A percentile compares a stretch with the other conserved stretches of the same genome.
These are phyloP conservation scores for Parietichytrium sp. DNA, from an alignment of 108 stramenopile species.

Conservation along the genomic window DNA sequence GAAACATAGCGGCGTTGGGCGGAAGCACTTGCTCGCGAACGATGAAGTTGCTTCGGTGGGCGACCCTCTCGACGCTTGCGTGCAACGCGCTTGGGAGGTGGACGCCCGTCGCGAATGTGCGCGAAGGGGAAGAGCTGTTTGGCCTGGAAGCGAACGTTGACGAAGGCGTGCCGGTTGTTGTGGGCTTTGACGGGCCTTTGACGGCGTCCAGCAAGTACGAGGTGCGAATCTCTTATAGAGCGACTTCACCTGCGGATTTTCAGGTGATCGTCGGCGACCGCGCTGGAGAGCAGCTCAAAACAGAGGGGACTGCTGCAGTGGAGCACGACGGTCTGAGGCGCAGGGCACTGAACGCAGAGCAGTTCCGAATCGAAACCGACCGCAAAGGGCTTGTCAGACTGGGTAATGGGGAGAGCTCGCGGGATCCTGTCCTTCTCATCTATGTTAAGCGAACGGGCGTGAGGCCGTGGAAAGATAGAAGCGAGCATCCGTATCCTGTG, in stretches of 20 bases:
- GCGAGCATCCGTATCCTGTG: neutral
- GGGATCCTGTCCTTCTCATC: neutral
- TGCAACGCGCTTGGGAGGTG: no score
- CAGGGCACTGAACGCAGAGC: neutral
- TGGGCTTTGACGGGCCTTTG: no score
- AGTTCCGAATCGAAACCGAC: neutral
- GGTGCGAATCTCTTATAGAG: neutral
- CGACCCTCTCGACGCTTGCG: no score
- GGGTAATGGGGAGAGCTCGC: neutral
- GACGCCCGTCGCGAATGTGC: no score
- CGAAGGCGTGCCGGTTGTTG: no score
- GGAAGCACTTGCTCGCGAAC: no score
- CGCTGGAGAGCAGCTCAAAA: neutral
- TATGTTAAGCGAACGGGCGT: neutral
- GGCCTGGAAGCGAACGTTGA: no score
- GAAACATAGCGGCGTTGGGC: no score
- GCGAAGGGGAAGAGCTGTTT: no score
- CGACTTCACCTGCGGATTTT: neutral
- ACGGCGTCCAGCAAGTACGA: neutral
- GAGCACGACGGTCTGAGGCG: neutral
- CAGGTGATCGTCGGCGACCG: neutral
- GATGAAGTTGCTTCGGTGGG: no score
- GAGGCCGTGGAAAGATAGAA: neutral
- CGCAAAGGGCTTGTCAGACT: neutral
- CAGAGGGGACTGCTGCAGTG: neutral